Conservation (phyloP, 345 rosid species). For the Dimocarpus longan region DNA sequence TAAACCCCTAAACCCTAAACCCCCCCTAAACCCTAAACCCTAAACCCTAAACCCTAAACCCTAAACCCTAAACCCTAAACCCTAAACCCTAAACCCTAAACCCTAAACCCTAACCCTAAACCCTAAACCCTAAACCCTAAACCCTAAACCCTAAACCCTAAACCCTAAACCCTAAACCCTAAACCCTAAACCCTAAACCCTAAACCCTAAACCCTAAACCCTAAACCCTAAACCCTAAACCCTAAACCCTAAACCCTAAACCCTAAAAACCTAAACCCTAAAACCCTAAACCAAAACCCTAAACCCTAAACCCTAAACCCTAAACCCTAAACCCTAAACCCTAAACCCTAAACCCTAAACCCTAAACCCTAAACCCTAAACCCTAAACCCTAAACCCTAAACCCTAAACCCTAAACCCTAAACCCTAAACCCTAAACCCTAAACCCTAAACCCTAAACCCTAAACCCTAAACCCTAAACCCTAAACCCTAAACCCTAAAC, state of each 20-base stretch:
- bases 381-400: not conserved
- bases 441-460: no score
- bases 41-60: constrained; percentile 1
- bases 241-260: not conserved
- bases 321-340: not conserved
- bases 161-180: not conserved
- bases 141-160: not conserved
- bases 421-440: no score
- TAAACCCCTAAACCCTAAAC: not conserved
- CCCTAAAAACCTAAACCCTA: not conserved
- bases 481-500: no score
- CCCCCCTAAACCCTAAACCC: not conserved
- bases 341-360: not conserved
- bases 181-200: not conserved
- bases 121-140: not conserved
- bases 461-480: no score
- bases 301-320: constrained; percentile 2
- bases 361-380: not conserved
- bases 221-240: constrained; percentile 2
- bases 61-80: not conserved
- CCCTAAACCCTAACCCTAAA: not conserved
- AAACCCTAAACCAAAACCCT: constrained; percentile 1
- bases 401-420: not conserved
- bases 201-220: constrained; percentile 2
- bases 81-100: not conserved